Evolutionary conservation across 192 early-diverging fungal genomes (phyloP).

Genomic region (Chytriomyces confervae): DNA sequence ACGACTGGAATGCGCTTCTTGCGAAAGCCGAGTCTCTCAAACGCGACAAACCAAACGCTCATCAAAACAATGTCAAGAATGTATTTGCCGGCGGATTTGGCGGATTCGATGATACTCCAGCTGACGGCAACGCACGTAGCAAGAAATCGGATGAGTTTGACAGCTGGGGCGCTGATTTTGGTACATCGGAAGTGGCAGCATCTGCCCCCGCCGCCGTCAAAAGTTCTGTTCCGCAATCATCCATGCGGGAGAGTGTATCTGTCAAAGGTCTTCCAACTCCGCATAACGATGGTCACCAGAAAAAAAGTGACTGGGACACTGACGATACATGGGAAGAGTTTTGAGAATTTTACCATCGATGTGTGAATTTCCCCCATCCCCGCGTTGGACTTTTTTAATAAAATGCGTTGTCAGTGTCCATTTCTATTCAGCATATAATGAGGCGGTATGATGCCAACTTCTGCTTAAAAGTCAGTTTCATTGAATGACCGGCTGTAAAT

Average conservation of each 20-base stretch:
- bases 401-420: too few species aligned
- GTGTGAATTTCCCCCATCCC: too few species aligned
- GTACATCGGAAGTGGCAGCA: not conserved
- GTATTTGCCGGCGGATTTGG: slow-evolving; percentile 6
- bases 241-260: not conserved
- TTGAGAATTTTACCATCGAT: not conserved
- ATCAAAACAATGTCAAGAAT: too few species aligned
- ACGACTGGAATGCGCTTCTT: slow-evolving; percentile 27
- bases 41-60: not conserved
- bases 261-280: not conserved
- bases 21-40: slow-evolving; percentile 22
- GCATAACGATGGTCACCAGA: slow-evolving; percentile 15
- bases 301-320: slow-evolving; percentile 33
- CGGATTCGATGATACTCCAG: not conserved
- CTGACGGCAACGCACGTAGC: not conserved
- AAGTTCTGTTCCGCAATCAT: not conserved
- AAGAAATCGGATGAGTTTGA: not conserved
- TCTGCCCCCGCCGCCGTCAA: not conserved
- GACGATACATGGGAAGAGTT: slow-evolving; percentile 35
- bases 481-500: too few species aligned
- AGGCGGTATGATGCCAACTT: too few species aligned
- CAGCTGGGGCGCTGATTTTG: not conserved
- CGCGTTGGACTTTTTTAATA: too few species aligned
- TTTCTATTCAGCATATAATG: too few species aligned
- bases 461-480: too few species aligned